Percentiles rank a stretch among this genome's conserved stretches.
Conservation (phyloP, 805 yeast species). For the Candida fluviatilis region DNA sequence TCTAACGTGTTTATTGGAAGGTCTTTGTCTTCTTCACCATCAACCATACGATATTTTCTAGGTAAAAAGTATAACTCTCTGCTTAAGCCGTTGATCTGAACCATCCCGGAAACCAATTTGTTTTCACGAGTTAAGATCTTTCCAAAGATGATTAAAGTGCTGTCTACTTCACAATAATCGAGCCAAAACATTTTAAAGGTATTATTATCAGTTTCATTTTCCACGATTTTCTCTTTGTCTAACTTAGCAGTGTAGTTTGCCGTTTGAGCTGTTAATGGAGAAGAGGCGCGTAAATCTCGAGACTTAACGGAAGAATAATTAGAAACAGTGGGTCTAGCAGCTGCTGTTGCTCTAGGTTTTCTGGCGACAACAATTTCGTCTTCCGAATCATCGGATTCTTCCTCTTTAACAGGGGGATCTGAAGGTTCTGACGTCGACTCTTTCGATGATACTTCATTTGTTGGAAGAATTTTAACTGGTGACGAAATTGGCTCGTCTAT, state of each 20-base stretch:
- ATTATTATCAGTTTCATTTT: conserved; percentile 30
- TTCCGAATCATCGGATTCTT: conserved; percentile 37
- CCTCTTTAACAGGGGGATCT: conserved; percentile 6
- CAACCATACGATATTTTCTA: conserved; percentile 40
- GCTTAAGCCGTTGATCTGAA: conserved; percentile 65
- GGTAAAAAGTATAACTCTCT: conserved; percentile 81
- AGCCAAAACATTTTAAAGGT: conserved; percentile 80
- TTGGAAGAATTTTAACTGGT: conserved; percentile 24
- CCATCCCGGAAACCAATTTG: conserved; percentile 64
- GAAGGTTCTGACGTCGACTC: conserved; percentile 2
- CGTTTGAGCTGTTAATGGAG: conserved; percentile 18
- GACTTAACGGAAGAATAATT: conserved; percentile 37
- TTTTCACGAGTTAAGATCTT: conserved; percentile 62
- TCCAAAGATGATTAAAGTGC: conserved; percentile 72
- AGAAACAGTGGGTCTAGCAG: conserved; percentile 26
- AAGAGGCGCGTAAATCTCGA: conserved; percentile 16
- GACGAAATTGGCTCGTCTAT: conserved; percentile 26
- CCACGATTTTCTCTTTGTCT: conserved; percentile 19
- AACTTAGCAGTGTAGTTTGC: conserved; percentile 31
- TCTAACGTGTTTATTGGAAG: conserved; percentile 52
- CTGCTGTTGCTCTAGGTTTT: conserved; percentile 46
- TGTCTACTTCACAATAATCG: conserved; percentile 78
- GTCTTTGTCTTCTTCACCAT: conserved; percentile 35
- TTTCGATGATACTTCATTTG: conserved; percentile 13
- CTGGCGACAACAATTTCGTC: conserved; percentile 55